Conservation (phyloP, 2,329 filamentous ascomycete species). For the Fusarium clavum region DNA sequence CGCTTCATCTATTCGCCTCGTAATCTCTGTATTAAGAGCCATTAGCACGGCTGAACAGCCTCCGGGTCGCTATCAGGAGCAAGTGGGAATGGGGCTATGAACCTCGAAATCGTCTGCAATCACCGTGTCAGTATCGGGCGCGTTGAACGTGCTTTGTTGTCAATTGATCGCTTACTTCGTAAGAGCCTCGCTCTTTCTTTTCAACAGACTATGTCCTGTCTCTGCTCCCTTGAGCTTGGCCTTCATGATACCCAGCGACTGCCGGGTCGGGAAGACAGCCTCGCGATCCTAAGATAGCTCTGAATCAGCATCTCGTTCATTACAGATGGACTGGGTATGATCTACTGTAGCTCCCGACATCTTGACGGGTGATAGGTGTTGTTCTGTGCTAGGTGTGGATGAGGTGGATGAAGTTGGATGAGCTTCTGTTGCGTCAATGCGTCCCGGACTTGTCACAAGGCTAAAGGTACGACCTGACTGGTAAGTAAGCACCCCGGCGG, state of each 20-base stretch:
- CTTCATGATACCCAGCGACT: conserved; percentile 97
- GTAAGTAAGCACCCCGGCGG: conserved; percentile 11
- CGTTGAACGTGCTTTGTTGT: background rate
- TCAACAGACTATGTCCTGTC: conserved; percentile 92
- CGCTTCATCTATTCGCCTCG: conserved; percentile 95
- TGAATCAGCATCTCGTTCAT: conserved; percentile 23
- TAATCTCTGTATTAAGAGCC: conserved; percentile 77
- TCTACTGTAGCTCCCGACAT: conserved; percentile 52
- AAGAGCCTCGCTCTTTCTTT: conserved; percentile 96
- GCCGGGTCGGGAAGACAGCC: conserved; percentile 96
- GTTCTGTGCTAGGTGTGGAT: conserved; percentile 5
- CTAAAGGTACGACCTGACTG: conserved; percentile 6
- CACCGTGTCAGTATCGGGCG: conserved; percentile 8
- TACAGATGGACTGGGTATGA: background rate
- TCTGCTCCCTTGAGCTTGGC: conserved; percentile 95
- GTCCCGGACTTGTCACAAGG: conserved; percentile 33
- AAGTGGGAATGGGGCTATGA: conserved; percentile 17
- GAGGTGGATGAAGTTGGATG: conserved; percentile 14
- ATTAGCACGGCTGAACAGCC: conserved; percentile 33
- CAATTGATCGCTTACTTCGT: conserved; percentile 77
- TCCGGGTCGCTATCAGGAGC: background rate
- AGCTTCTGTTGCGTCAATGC: conserved; percentile 29
- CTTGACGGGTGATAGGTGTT: conserved; percentile 22
- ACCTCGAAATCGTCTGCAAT: conserved; percentile 89
- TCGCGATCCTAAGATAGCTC: conserved; percentile 79